Conservation (phyloP, 257 asterid species). For the Eustoma russellianum region DNA sequence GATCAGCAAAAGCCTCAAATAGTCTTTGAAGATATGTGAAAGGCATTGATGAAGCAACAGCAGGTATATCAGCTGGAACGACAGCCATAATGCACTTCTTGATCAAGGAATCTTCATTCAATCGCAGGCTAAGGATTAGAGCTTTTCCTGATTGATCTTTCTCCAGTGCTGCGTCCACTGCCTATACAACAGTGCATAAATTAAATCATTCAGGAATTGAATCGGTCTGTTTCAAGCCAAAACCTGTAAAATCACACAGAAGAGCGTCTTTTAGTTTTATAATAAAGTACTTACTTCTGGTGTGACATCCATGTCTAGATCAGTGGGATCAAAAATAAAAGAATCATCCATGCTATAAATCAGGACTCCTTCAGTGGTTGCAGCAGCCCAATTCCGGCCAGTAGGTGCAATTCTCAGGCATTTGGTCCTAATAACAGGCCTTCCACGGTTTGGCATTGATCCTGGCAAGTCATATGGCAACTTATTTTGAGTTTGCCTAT, state of each 20-base stretch:
- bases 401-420: conserved; percentile 95
- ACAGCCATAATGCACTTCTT: conserved; percentile 76
- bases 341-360: conserved; percentile 87
- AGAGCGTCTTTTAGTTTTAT: too few relatives aligned
- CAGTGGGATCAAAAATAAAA: conserved; percentile 94
- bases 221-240: too few relatives aligned
- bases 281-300: conserved; percentile 56
- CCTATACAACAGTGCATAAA: conserved; percentile 28
- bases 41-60: conserved; percentile 75
- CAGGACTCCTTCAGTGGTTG: conserved; percentile 95
- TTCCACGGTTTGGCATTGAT: conserved; percentile 79
- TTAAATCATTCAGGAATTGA: too few relatives aligned
- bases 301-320: conserved; percentile 93
- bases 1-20: conserved; percentile 77
- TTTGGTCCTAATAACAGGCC: conserved; percentile 76
- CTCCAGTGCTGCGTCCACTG: conserved; percentile 70
- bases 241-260: too few relatives aligned
- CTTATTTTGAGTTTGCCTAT: conserved; percentile 55
- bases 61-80: conserved; percentile 63
- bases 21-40: conserved; percentile 73
- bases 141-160: conserved; percentile 66
- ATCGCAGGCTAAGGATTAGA: conserved; percentile 76
- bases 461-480: conserved; percentile 85
- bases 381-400: conserved; percentile 98
- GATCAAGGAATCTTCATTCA: conserved; percentile 76